Evolutionary conservation across 495 filamentous ascomycete species (phyloP).

Genomic region (Aspergillus homomorphus): DNA sequence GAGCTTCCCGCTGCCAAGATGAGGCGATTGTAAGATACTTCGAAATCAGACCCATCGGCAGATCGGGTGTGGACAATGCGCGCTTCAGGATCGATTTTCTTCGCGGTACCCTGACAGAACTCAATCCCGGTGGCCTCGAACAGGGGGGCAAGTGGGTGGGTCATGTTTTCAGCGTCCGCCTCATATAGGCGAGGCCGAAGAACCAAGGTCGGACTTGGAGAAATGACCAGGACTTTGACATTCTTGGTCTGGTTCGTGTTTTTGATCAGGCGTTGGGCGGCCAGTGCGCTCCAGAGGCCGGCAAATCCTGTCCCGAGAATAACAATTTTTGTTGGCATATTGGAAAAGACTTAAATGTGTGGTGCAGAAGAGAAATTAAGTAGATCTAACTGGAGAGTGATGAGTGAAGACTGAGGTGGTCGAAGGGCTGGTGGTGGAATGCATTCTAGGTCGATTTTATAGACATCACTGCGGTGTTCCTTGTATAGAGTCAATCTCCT

Average conservation of each 20-base stretch:
- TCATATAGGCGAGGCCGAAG: conserved; percentile 36
- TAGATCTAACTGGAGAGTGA: background rate
- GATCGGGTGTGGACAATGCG: conserved; percentile 20
- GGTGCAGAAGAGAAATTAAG: background rate
- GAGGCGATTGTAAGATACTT: conserved; percentile 28
- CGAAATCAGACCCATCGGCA: conserved; percentile 10
- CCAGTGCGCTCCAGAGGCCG: conserved; percentile 33
- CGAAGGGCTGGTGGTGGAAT: too few species aligned
- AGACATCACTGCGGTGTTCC: too few species aligned
- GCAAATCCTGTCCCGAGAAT: conserved; percentile 36
- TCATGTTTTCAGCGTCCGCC: conserved; percentile 25
- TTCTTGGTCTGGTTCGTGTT: conserved; percentile 13
- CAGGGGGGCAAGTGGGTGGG: conserved; percentile 19
- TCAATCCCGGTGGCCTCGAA: conserved; percentile 23
- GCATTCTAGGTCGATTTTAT: too few species aligned
- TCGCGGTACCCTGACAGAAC: conserved; percentile 25
- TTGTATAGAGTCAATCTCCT: background rate
- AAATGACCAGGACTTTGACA: conserved; percentile 29
- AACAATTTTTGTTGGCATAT: conserved; percentile 22
- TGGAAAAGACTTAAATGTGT: background rate
- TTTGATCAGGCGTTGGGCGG: conserved; percentile 29
- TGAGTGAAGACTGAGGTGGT: too few species aligned
- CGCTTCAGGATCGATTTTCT: conserved; percentile 19
- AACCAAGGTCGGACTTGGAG: conserved; percentile 28
- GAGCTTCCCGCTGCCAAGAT: conserved; percentile 34